Base-by-base conservation (phyloP, 768 basidiomycete genomes). In the Tephrocybe sp. region DNA sequence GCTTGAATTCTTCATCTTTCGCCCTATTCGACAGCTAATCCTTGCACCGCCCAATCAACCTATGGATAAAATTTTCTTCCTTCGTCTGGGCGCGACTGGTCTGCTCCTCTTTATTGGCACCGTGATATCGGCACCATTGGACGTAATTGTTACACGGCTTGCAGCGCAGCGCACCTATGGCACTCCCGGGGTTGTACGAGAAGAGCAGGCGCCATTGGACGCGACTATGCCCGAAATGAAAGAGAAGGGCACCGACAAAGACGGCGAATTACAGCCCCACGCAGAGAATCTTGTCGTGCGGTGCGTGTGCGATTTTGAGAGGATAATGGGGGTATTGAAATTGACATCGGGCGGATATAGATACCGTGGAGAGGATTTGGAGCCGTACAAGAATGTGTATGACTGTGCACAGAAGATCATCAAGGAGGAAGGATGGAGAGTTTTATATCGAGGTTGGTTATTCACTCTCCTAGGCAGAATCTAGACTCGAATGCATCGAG, bases 401-500 rank as follows among this genome's bases (percentile, higher is more conserved):
- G 66, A 71, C 41, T 69, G 65, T 36, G 53, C 49, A 27, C 60
- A 52, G 42, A 64, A 57, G 42, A 69, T 71, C 16, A 24, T 65
- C 11, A 53, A 63, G 23, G 72, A 74, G 49, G 71, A 73, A 52
- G 70, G 70, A 0, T 63, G 63, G 60, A 39, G 33, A 25, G 64
- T 61, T 15, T 51, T 73, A 11, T 66, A 69, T 56, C 64, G 70
- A 12, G 67, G 64, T 30, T 71, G 65, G 66, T 67, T 66, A 48
- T 15, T 67, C 4, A 70, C 64, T 11, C 56, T 57, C n/a, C 24
- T 60, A 15, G 57, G 57, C 27, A 49, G 6, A 41, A 19, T 38
- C 16, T 38, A n/a, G n/a, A n/a, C n/a, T n/a, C n/a, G n/a, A n/a
- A n/a, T n/a, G n/a, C n/a, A n/a, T n/a, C n/a, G n/a, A n/a, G n/a